A percentile compares a stretch with the other conserved stretches of the same genome.
Conservation (phyloP, 192 early-diverging fungal genomes). For the Podila minutissima region DNA sequence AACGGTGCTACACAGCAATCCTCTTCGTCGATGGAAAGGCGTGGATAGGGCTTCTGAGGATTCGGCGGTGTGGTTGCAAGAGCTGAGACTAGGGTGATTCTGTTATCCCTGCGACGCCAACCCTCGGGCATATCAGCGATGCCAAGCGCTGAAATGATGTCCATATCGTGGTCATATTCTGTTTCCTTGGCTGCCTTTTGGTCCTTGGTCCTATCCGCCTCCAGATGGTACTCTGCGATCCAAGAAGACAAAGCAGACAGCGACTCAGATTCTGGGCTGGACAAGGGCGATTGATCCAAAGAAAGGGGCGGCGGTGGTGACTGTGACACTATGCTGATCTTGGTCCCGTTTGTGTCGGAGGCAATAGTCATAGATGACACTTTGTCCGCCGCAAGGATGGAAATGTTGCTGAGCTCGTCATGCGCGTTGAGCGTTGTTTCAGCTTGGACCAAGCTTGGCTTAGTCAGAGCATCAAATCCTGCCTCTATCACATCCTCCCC, state of each 20-base stretch:
- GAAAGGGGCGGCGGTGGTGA: background rate
- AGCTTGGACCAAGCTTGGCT: background rate
- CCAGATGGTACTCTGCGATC: conserved; percentile 6
- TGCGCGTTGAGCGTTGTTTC: background rate
- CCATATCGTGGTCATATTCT: conserved; percentile 17
- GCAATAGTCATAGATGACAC: background rate
- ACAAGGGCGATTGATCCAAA: too few species aligned
- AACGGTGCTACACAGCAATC: background rate
- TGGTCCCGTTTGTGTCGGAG: background rate
- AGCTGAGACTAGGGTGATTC: background rate
- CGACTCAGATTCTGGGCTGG: background rate
- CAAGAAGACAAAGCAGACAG: background rate
- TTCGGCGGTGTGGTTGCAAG: background rate
- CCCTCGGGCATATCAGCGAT: conserved; percentile 14
- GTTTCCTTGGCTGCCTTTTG: background rate
- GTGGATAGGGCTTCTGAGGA: background rate
- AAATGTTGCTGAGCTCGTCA: background rate
- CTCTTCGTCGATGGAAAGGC: background rate
- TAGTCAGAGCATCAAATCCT: background rate
- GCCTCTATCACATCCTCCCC: too few species aligned
- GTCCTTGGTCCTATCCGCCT: background rate
- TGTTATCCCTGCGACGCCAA: conserved; percentile 4
- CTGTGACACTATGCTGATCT: background rate
- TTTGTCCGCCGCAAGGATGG: background rate
- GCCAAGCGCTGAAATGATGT: conserved; percentile 29